phyloP scores from a whole-genome alignment of 495 filamentous ascomycete species.

The Trichoderma parareesei region DNA sequence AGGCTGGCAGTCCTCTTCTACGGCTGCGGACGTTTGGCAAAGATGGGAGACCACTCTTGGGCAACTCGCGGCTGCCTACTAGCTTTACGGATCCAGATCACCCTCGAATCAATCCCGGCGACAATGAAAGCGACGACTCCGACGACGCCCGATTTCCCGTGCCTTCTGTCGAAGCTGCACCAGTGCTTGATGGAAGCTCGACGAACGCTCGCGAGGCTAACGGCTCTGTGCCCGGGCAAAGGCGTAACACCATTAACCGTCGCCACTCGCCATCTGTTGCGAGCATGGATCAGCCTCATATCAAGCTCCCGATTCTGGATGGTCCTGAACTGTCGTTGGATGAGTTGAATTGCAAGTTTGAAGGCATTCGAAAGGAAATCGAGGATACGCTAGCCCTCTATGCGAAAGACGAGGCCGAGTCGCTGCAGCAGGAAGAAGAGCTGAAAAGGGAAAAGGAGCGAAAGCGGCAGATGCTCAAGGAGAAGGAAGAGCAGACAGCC shows the following conservation, averaged over 20 bases:
- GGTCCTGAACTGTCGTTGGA: constrained; percentile 38
- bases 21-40: constrained; percentile 60
- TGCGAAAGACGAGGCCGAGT: constrained; percentile 60
- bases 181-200: constrained; percentile 41
- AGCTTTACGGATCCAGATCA: constrained; percentile 44
- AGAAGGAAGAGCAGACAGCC: constrained; percentile 78
- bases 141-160: constrained; percentile 30
- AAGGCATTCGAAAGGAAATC: constrained; percentile 61
- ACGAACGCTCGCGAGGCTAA: constrained; percentile 54
- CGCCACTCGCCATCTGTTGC: constrained; percentile 68
- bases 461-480: constrained; percentile 64
- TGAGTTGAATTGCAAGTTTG: constrained; percentile 61
- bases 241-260: constrained; percentile 61
- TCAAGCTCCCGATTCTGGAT: constrained; percentile 34
- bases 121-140: constrained; percentile 29
- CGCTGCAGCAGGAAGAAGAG: constrained; percentile 62
- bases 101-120: constrained; percentile 29
- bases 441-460: constrained; percentile 61
- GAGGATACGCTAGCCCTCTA: constrained; percentile 48
- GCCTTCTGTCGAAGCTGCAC: constrained; percentile 47
- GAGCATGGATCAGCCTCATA: constrained; percentile 45
- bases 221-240: constrained; percentile 44
- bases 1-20: constrained; percentile 77
- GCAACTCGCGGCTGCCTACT: constrained; percentile 42
- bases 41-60: constrained; percentile 48